Percentiles rank a stretch among this genome's conserved stretches.
Evolutionary conservation across 441 rosid species (phyloP).

Genomic region (Populus hybrid): DNA sequence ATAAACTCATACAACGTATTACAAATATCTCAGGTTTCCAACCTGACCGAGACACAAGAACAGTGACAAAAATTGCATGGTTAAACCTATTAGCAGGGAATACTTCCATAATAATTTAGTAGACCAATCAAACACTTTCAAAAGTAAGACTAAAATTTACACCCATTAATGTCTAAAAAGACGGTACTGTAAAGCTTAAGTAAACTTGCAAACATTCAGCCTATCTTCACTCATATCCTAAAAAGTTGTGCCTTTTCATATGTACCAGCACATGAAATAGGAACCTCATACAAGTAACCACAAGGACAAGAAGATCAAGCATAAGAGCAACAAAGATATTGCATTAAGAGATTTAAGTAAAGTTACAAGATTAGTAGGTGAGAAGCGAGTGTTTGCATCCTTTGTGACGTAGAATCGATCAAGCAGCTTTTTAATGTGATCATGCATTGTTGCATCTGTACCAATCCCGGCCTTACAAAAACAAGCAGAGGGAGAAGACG

Average conservation of each 20-base stretch:
- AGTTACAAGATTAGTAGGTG: constrained; percentile 87
- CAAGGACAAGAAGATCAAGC: neutral
- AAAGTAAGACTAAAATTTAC: neutral
- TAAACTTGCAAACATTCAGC: neutral
- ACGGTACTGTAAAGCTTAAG: neutral
- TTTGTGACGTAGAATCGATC: constrained; percentile 95
- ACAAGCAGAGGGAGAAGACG: constrained; percentile 3
- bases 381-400: constrained; percentile 80
- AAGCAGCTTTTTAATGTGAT: constrained; percentile 94
- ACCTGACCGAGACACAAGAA: neutral
- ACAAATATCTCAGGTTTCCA: neutral
- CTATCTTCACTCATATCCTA: constrained; percentile 3
- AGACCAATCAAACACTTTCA: neutral
- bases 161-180: neutral
- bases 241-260: neutral
- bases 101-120: neutral
- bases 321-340: constrained; percentile 4
- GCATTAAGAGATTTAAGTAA: constrained; percentile 15
- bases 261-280: neutral
- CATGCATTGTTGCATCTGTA: constrained; percentile 99
- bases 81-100: neutral
- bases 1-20: neutral
- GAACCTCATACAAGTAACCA: neutral
- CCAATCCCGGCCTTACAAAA: constrained; percentile 85
- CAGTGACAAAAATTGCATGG: neutral